Evolutionary conservation across 129 eudicot genomes (phyloP).

Genomic region (Deinandra increscens): DNA sequence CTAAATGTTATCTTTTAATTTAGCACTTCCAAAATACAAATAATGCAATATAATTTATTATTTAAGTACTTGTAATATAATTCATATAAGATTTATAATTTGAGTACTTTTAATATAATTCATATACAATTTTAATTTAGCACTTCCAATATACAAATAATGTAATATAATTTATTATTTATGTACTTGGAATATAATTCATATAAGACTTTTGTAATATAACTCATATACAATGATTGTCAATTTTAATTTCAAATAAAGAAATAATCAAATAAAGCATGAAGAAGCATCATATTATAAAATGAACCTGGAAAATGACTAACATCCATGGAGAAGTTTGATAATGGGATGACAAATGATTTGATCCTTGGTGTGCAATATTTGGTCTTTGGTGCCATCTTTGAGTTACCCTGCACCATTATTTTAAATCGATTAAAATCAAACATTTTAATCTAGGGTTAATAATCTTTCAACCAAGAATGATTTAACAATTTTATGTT

Average conservation of each 20-base stretch:
- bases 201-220: not conserved
- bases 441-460: no score
- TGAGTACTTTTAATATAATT: no score
- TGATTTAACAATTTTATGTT: not conserved
- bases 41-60: not conserved
- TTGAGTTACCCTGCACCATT: constrained; percentile 65
- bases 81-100: no score
- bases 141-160: not conserved
- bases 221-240: not conserved
- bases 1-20: not conserved
- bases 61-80: not conserved
- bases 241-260: not conserved
- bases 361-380: constrained; percentile 93
- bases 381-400: constrained; percentile 82
- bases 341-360: constrained; percentile 82
- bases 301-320: constrained; percentile 69
- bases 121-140: not conserved
- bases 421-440: not conserved
- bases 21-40: not conserved
- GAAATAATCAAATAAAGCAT: not conserved
- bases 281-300: not conserved
- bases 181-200: not conserved
- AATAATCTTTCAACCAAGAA: not conserved
- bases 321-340: constrained; percentile 79
- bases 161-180: not conserved